Evolutionary conservation across 2,329 filamentous ascomycete species (phyloP), one percentile per base, ranked within the genome.

Genomic region (Pseudocercospora musae): DNA sequence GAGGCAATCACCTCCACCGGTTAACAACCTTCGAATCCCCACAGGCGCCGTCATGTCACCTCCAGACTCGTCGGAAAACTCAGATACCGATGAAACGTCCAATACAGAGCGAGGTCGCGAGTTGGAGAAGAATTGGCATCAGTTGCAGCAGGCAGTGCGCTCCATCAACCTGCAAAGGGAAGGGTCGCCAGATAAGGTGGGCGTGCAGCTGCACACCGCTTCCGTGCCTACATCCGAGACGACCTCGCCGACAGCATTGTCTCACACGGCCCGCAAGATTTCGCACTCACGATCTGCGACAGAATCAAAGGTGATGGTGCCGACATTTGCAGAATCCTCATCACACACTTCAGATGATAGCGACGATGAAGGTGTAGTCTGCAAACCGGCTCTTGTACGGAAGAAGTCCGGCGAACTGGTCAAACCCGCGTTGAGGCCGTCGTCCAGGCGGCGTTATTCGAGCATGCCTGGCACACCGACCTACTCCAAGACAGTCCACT

Each of bases 361-460:
- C 69, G 73, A 85, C 77, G 88, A 80, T 21, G 70, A 73, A 11
- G 65, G 67, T 31, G 64, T 65, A 18, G 60, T 67, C 31, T 67
- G 60, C 29, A 96, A 95, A 78, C 92, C 93, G n/a, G 87, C 88
- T 58, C 96, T 98, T 87, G 88, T 99, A 10, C 88, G 95, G 71
- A 99, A 99, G 81, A 99, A 99, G 83, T 98, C 95, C 42, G 95
- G 95, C 33, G 95, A 99, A 78, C 84, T 99, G 37, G 95, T 99
- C 62, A 89, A 95, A 70, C 95, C 95, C 11, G 95, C 95, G 20
- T 84, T 99, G 57, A 88, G 95, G 56, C 87, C 89, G 42, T 82
- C 91, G 11, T 90, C 90, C n/a, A 85, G 86, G 67, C 85, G 91
- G 67, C 86, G 95, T 62, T 94, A 94, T 0, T 96, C 91, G 3